phyloP scores from a whole-genome alignment of 352 stramenopile species.

The Elongisporangium undulatum region DNA sequence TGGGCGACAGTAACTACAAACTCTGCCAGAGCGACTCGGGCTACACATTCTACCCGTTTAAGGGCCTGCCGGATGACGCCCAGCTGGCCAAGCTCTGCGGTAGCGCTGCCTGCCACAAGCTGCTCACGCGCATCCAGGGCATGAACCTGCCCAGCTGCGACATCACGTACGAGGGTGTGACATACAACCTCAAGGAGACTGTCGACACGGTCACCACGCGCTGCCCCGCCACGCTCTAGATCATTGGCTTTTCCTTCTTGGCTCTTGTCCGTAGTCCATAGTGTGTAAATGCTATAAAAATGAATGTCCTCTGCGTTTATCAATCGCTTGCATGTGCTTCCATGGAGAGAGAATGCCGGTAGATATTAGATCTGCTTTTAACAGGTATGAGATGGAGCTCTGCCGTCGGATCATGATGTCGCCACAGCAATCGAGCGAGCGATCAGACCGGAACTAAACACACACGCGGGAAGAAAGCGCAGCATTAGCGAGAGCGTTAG shows the following conservation, averaged over 20 bases:
- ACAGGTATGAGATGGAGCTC: neutral
- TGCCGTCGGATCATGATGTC: neutral
- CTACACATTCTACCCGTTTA: constrained; percentile 33
- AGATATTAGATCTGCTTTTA: neutral
- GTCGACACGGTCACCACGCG: constrained; percentile 7
- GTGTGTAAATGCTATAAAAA: neutral
- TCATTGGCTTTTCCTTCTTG: neutral
- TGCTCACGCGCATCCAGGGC: constrained; percentile 19
- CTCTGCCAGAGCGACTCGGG: constrained; percentile 15
- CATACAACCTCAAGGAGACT: constrained; percentile 31
- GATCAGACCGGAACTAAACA: neutral
- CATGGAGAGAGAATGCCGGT: neutral
- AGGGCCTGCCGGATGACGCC: constrained; percentile 20
- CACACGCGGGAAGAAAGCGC: neutral
- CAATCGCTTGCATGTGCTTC: neutral
- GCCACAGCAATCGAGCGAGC: neutral
- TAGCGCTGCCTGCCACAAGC: constrained; percentile 19
- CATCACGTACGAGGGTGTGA: constrained; percentile 19
- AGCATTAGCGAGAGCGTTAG: constrained; percentile 1
- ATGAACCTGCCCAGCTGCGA: constrained; percentile 24
- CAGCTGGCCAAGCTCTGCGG: constrained; percentile 23
- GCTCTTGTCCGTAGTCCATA: neutral
- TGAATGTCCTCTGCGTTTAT: neutral
- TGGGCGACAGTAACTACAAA: constrained; percentile 11
- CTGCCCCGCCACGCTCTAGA: neutral